These are phyloP conservation scores for Podospora comata DNA, from an alignment of 495 filamentous ascomycete species.

Conservation along the genomic window DNA sequence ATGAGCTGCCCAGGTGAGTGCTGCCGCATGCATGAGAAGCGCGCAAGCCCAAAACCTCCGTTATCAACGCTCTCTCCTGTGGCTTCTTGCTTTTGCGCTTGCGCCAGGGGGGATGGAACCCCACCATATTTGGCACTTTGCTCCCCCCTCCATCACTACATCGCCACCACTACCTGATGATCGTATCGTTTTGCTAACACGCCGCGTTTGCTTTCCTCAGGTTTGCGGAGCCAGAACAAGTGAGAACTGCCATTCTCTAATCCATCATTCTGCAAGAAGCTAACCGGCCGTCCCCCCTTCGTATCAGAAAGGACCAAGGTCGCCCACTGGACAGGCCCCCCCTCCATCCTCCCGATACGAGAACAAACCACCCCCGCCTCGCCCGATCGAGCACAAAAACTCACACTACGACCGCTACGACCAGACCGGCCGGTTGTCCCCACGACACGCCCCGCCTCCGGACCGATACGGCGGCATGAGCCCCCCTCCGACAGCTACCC, in stretches of 20 bases:
- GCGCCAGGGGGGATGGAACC: constrained; percentile 7
- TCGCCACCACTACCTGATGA: constrained; percentile 18
- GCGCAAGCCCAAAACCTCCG: constrained; percentile 12
- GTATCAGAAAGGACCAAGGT: constrained; percentile 15
- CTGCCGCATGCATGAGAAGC: not conserved
- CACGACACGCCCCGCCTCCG: constrained; percentile 19
- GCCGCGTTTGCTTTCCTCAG: constrained; percentile 41
- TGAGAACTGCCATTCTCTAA: constrained; percentile 38
- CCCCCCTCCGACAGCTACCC: constrained; percentile 33
- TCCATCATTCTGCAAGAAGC: not conserved
- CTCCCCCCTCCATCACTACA: not conserved
- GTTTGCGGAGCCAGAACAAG: constrained; percentile 93
- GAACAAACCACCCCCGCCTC: constrained; percentile 38
- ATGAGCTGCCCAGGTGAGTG: constrained; percentile 91
- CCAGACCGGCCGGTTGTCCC: constrained; percentile 20
- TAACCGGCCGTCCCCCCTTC: constrained; percentile 1
- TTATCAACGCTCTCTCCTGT: not conserved
- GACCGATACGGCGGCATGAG: constrained; percentile 32
- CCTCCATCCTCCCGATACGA: constrained; percentile 35
- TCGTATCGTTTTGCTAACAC: constrained; percentile 26
- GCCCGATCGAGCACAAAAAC: constrained; percentile 29
- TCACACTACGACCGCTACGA: constrained; percentile 21
- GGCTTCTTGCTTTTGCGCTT: not conserved
- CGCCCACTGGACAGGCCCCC: not conserved
- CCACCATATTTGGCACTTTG: constrained; percentile 3